Base-by-base conservation (phyloP, 257 asterid species). In the Petunia secreta region DNA sequence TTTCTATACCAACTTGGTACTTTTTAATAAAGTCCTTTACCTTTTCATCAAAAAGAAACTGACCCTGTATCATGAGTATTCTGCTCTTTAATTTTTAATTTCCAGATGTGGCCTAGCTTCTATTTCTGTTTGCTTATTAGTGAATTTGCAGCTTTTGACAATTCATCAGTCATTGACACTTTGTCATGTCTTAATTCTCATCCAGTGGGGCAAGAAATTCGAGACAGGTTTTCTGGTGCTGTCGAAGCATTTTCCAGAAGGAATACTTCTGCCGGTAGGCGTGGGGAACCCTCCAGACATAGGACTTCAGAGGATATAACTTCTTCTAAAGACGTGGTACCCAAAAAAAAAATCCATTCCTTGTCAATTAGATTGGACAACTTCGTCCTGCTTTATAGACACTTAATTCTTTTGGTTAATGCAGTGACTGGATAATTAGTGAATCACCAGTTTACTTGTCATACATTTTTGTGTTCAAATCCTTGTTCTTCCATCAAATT, bases 251-350 rank as follows among this genome's bases (percentile, higher is more conserved):
- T 81, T 50, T 84, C 87, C 10, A 73, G 85, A 68, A 78, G 78
- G 79, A 81, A 84, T 63, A 75, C 79, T 63, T 57, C 63, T 5
- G 82, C 83, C 62, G 85, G 79, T 16, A 79, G 68, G 40, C 81
- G 81, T 37, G 82, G 84, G 41, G 87, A 84, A 78, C 81, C 78
- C 75, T 78, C 87, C 75, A 81, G 87, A 58, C 85, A 73, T 59
- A 74, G 83, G 62, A 50, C 78, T 62, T 74, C 83, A 78, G 85
- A 84, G 40, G 87, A 69, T 78, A 57, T 73, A 41, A 80, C 87
- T 84, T 84, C 85, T 8, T 84, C 87, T 25, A 81, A 78, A 78
- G 83, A 78, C 11, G 85, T 84, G 87, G 87, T 84, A 84, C 37
- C 1, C 7, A 55, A 8, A 69, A 3, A 9, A 5, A 40, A 38